Evolutionary conservation across 2,329 filamentous ascomycete genomes (phyloP), one percentile per base, ranked within the genome.

Genomic region (Aspergillus tubingensis): DNA sequence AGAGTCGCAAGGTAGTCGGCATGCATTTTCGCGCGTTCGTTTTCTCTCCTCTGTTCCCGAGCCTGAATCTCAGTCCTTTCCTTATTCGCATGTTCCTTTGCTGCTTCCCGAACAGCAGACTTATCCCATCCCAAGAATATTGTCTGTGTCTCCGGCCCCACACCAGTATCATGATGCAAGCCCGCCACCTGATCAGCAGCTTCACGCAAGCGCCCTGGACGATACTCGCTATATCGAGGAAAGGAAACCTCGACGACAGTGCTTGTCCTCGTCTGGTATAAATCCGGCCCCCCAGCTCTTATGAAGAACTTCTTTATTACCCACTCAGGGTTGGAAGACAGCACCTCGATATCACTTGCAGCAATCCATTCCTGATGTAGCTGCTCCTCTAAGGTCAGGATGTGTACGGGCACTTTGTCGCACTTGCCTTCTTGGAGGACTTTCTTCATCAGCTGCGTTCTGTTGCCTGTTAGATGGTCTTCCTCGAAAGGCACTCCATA

Each of bases 121-220:
- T 15, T 36, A 27, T 63, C 41, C 62, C 62, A 66, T 3, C 64
- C 62, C 49, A 63, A 54, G 43, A 54, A 63, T 17, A 63, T 52
- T 19, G 57, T 52, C 52, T 62, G 53, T 11, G 55, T 57, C 27
- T 56, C 23, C 5, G 58, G 38, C 5, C 56, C 60, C n/a, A 58
- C 2, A 25, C 8, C 57, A 23, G 53, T 61, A 30, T 43, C 44
- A 15, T 63, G 56, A 39, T 65, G 25, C 39, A 66, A 30, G 8
- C 49, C 58, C 2, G 50, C 43, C n/a, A 63, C 53, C 30, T 60
- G 58, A 10, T 23, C 38, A 8, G 60, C 60, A 25, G 60, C 60
- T 8, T 63, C 56, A 8, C 60, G 55, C 58, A 66, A 36, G 17
- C 30, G 17, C 17, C 51, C 47, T 13, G 50, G 15, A 41, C 44